phyloP scores from a whole-genome alignment of 345 rosid genomes.

The Viola odorata region DNA sequence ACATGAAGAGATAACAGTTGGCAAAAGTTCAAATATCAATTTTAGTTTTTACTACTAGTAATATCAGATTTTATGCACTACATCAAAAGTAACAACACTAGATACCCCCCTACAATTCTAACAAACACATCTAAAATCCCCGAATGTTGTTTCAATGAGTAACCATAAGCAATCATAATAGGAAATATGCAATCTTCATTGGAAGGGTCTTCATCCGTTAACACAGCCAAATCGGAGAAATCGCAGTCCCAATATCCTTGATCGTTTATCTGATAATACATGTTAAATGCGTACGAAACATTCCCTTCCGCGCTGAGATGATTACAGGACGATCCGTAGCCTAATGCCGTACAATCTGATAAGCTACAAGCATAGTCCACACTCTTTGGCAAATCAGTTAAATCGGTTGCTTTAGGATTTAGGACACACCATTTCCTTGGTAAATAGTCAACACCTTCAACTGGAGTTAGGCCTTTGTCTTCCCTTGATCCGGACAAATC shows the following conservation, averaged over 20 bases:
- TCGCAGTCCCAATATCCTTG: slow-evolving; percentile 67
- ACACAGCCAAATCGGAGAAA: slow-evolving; percentile 51
- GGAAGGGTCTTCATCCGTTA: slow-evolving; percentile 58
- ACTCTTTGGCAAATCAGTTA: slow-evolving; percentile 36
- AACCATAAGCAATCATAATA: slow-evolving; percentile 44
- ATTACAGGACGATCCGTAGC: slow-evolving; percentile 71
- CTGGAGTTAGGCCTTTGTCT: slow-evolving; percentile 39
- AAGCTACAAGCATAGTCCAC: slow-evolving; percentile 61
- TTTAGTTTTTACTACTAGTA: no score
- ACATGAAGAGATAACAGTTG: no score
- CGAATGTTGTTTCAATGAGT: slow-evolving; percentile 17
- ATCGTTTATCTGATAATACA: slow-evolving; percentile 62
- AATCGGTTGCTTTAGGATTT: slow-evolving; percentile 31
- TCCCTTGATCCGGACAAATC: slow-evolving; percentile 41
- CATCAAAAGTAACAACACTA: slow-evolving; percentile 17
- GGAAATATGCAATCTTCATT: slow-evolving; percentile 58
- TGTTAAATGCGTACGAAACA: slow-evolving; percentile 79
- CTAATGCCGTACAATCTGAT: slow-evolving; percentile 74
- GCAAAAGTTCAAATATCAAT: no score
- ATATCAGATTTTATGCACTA: background rate
- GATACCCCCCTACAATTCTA: slow-evolving; percentile 8
- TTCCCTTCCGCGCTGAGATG: slow-evolving; percentile 48
- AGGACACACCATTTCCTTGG: slow-evolving; percentile 59
- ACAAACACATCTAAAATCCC: slow-evolving; percentile 11
- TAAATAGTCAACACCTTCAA: slow-evolving; percentile 51